phyloP scores from a whole-genome alignment of 1,284 basidiomycete species.

The Filobasidium uniguttulatum region DNA sequence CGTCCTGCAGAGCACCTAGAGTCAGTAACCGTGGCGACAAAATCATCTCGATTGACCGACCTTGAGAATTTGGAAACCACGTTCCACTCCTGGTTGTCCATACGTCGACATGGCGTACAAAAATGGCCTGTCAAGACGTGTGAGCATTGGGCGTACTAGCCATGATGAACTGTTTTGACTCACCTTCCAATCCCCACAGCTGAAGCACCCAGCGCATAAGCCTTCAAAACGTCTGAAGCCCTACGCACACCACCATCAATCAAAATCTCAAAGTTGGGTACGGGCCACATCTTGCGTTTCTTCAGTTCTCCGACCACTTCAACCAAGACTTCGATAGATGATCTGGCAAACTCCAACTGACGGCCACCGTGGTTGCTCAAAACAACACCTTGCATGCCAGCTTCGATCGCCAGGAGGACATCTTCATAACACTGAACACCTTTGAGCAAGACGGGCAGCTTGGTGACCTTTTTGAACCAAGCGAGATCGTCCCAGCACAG shows the following conservation, averaged over 20 bases:
- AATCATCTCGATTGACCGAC: constrained; percentile 39
- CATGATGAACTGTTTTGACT: constrained; percentile 2
- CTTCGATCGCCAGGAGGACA: constrained; percentile 73
- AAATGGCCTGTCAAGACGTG: constrained; percentile 62
- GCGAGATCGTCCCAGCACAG: constrained; percentile 73
- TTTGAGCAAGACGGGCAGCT: constrained; percentile 84
- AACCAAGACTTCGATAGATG: constrained; percentile 76
- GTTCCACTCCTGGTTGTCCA: constrained; percentile 63
- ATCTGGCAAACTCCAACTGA: constrained; percentile 80
- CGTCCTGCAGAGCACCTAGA: constrained; percentile 46
- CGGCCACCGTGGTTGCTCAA: constrained; percentile 48
- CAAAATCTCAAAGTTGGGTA: constrained; percentile 65
- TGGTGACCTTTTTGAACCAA: constrained; percentile 81
- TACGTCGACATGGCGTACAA: constrained; percentile 81
- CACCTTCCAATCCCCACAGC: constrained; percentile 50
- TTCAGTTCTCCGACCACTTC: constrained; percentile 69
- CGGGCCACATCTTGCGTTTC: constrained; percentile 45
- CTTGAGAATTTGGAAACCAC: constrained; percentile 60
- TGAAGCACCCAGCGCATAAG: constrained; percentile 77
- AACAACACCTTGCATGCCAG: constrained; percentile 67
- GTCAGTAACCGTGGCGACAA: not conserved
- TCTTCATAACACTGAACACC: constrained; percentile 92
- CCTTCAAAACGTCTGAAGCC: constrained; percentile 85
- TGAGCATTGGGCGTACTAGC: not conserved
- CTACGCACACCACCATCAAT: constrained; percentile 85